Base-by-base conservation (phyloP, 176 grass and related monocot genomes). In the Metroxylon sagu region DNA sequence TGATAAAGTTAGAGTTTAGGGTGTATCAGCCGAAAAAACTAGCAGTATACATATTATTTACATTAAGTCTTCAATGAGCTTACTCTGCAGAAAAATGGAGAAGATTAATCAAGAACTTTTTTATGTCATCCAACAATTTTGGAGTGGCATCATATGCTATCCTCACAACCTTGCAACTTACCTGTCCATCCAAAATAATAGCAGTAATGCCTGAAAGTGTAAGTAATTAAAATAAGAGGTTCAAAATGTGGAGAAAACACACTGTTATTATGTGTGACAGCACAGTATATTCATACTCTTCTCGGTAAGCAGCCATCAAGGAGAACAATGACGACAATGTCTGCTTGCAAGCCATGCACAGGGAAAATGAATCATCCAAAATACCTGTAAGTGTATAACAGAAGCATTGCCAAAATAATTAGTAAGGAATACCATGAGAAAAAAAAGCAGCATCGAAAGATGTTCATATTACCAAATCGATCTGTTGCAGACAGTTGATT, bases 301-400 rank as follows among this genome's bases (percentile, higher is more conserved):
- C 80, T 75, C 58, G 79, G 74, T 82, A 96, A 1, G 86, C 74
- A 72, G 83, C 69, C 77, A 96, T 76, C 62, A 96, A 78, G 56
- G 76, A 82, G 25, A 96, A 56, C 56, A 96, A 77, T 18, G 76
- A 76, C 27, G 89, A 82, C 67, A 90, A 56, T 67, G 82, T 82
- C 61, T 90, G 80, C 77, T 90, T 87, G 57, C 86, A 85, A 68
- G 91, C 86, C 80, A 90, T 85, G 70, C 91, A 87, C 30, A 96
- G 79, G 29, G 83, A 80, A 82, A 83, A 85, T 1, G 67, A 79
- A 80, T 96, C 91, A 74, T 96, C 91, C 60, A 96, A 79, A 69
- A 96, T 71, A 74, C 91, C 91, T n/a, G n/a, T n/a, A n/a, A n/a
- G n/a, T n/a, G n/a, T 96, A 52, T 8, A 79, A 29, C 8, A 39